Evolutionary conservation across 2,329 filamentous ascomycete species (phyloP).

Genomic region (Penicillium sp.): DNA sequence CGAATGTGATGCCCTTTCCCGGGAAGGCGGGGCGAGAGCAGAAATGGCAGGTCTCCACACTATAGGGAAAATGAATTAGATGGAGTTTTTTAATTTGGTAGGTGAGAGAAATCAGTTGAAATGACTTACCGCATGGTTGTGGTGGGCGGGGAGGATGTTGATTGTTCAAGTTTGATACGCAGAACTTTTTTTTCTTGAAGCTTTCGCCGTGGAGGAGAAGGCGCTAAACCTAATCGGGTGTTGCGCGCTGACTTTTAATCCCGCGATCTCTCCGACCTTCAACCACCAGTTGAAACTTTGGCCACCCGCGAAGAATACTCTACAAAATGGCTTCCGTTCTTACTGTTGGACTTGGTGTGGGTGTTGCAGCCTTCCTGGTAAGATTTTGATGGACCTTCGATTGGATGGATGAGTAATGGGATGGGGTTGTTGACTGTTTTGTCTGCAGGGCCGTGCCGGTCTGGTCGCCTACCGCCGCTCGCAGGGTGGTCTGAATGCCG

Average conservation of each 20-base stretch:
- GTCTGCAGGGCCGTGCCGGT: conserved; percentile 78
- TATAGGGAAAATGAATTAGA: conserved; percentile 12
- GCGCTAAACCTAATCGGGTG: conserved; percentile 36
- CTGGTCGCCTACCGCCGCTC: conserved; percentile 85
- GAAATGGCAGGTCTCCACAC: conserved; percentile 67
- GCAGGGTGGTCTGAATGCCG: conserved; percentile 64
- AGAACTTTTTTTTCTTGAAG: conserved; percentile 27
- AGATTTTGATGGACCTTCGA: conserved; percentile 30
- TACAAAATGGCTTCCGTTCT: conserved; percentile 45
- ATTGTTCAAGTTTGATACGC: conserved; percentile 14
- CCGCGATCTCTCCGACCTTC: conserved; percentile 12
- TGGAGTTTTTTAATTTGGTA: not conserved
- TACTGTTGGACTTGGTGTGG: conserved; percentile 48
- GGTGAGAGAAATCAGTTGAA: not conserved
- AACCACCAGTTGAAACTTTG: conserved; percentile 3
- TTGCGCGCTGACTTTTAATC: conserved; percentile 41
- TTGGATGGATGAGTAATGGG: not conserved
- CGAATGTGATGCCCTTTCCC: conserved; percentile 66
- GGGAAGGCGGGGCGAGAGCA: conserved; percentile 69
- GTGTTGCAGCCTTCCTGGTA: conserved; percentile 75
- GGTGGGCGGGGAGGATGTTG: conserved; percentile 13
- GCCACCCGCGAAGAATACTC: not conserved
- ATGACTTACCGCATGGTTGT: conserved; percentile 27
- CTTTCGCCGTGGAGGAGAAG: conserved; percentile 27
- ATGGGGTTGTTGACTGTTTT: conserved; percentile 14